Base-by-base conservation (phyloP, 1,284 basidiomycete species). In the Phlebopus sp. region DNA sequence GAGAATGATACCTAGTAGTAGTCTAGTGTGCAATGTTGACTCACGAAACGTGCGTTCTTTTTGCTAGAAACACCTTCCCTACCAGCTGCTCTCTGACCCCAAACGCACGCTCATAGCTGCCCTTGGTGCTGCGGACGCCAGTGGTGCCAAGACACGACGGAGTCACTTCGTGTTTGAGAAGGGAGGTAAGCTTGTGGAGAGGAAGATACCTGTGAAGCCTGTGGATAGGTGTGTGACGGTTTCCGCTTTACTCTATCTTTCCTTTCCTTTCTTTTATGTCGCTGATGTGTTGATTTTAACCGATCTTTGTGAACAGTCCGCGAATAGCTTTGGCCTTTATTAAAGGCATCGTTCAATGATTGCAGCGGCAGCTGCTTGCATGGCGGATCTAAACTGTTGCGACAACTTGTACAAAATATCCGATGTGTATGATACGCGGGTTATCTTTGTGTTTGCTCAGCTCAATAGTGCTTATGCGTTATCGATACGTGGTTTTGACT, bases 121-220 rank as follows among this genome's bases (percentile, higher is more conserved):
- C 7, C 76, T 98, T 31, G 94, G 93, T 13, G 92, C 92, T 2
- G 86, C 81, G 2, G 81, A 83, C 39, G 86, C 84, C 2, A 88
- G 85, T 29, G 27, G 27, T 11, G 10, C 27, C 38, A 90, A 83
- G 71, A 92, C 90, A 37, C 88, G 89, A 68, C 81, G 92, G 15
- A 92, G 88, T 53, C 92, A 95, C 67, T 95, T 95, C 67, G 80
- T 96, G 54, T 94, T 96, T 57, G 89, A 82, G 56, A 88, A 90
- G 66, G 90, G 89, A 8, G 93, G 92, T 1, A 90, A 90, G 65
- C 74, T 96, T 34, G 68, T 94, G 13, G 86, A 94, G 27, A 88
- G 83, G 69, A 83, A 82, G 59, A 73, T 90, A 6, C 88, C 90
- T 1, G 92, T 95, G 45, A 90, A 91, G 61, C 87, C 92, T 1